These are phyloP conservation scores for Nemania sp. DNA, from an alignment of 2,329 filamentous ascomycete genomes.

Conservation along the genomic window DNA sequence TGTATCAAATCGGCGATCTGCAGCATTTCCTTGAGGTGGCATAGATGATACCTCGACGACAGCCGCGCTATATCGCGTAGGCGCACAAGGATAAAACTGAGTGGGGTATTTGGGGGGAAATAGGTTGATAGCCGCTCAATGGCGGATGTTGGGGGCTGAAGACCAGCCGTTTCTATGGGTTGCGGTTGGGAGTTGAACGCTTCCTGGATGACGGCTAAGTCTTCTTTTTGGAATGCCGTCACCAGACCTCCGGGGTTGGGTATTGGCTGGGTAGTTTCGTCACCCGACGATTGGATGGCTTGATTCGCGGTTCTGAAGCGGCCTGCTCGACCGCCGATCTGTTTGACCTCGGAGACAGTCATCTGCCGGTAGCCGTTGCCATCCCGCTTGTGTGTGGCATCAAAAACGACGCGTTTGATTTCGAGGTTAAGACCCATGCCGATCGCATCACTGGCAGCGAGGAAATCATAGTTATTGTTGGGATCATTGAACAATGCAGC, in stretches of 20 bases:
- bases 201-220: constrained; percentile 63
- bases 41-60: constrained; percentile 71
- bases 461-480: constrained; percentile 90
- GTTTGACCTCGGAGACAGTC: constrained; percentile 79
- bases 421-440: constrained; percentile 96
- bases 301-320: constrained; percentile 76
- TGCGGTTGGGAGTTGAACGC: constrained; percentile 67
- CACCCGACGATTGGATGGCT: constrained; percentile 41
- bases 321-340: constrained; percentile 91
- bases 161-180: constrained; percentile 70
- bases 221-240: constrained; percentile 73
- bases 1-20: constrained; percentile 76
- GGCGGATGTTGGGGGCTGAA: constrained; percentile 71
- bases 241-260: constrained; percentile 62
- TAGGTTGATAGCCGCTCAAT: constrained; percentile 76
- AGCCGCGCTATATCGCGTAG: constrained; percentile 70
- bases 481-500: constrained; percentile 93
- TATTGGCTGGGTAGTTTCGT: constrained; percentile 23
- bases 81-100: constrained; percentile 79
- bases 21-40: constrained; percentile 63
- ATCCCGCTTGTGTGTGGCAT: constrained; percentile 73
- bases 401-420: constrained; percentile 89
- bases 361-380: constrained; percentile 61
- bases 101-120: constrained; percentile 78
- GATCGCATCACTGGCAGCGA: constrained; percentile 93